These are phyloP conservation scores for Striga asiatica DNA, from an alignment of 257 asterid genomes.

Conservation along the genomic window DNA sequence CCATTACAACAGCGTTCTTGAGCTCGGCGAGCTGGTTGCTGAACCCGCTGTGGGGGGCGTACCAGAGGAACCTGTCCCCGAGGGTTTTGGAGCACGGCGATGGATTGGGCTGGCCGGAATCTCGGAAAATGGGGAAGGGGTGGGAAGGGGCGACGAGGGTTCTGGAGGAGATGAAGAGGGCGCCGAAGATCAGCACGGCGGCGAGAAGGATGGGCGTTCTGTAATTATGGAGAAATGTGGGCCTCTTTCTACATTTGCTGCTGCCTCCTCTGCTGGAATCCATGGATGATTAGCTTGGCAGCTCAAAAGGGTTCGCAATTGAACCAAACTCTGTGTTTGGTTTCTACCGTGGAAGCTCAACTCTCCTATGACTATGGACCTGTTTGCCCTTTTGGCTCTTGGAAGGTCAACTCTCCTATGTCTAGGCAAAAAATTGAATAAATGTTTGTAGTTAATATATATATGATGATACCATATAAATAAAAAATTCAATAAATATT, in stretches of 20 bases:
- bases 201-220: constrained; percentile 19
- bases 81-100: constrained; percentile 12
- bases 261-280: constrained; percentile 20
- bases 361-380: too few relatives aligned
- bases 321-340: neutral
- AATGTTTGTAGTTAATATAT: too few relatives aligned
- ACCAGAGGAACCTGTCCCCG: constrained; percentile 60
- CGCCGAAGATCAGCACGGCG: constrained; percentile 14
- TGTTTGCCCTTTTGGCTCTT: too few relatives aligned
- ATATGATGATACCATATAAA: too few relatives aligned
- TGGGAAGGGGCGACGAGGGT: constrained; percentile 25
- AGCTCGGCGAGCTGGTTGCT: constrained; percentile 89
- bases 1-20: constrained; percentile 66
- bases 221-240: constrained; percentile 13
- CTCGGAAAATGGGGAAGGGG: constrained; percentile 25
- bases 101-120: constrained; percentile 16
- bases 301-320: too few relatives aligned
- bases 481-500: too few relatives aligned
- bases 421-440: too few relatives aligned
- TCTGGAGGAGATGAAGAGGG: constrained; percentile 40
- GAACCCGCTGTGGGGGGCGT: constrained; percentile 96
- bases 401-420: too few relatives aligned
- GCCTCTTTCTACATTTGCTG: constrained; percentile 25
- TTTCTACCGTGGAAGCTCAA: too few relatives aligned
- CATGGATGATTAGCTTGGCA: constrained; percentile 20